These are phyloP conservation scores for Goffeauzyma gilvescens DNA, from an alignment of 768 basidiomycete genomes.

Conservation along the genomic window DNA sequence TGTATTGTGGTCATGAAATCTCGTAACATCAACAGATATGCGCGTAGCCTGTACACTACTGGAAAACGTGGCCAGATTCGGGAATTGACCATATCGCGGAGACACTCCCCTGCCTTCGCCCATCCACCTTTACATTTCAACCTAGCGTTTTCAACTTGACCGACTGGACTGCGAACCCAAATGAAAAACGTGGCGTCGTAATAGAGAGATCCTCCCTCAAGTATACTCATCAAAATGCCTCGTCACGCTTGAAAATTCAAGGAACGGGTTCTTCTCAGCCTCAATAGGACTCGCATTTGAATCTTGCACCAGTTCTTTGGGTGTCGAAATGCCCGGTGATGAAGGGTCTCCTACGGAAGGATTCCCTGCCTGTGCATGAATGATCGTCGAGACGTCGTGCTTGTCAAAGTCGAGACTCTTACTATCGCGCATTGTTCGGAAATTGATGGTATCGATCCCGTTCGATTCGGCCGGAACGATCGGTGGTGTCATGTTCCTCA, in stretches of 20 bases:
- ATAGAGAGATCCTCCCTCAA: no score
- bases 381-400: conserved; percentile 29
- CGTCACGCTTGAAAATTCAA: conserved; percentile 76
- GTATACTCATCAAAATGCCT: conserved; percentile 27
- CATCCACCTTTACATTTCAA: no score
- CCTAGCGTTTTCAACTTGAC: no score
- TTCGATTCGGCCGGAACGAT: conserved; percentile 63
- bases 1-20: no score
- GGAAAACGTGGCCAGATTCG: no score
- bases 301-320: conserved; percentile 26
- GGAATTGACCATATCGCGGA: no score
- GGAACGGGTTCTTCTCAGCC: conserved; percentile 60
- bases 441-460: conserved; percentile 68
- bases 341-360: conserved; percentile 20
- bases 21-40: no score
- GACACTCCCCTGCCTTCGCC: no score
- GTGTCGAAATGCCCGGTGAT: conserved; percentile 30
- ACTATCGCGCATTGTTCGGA: conserved; percentile 76
- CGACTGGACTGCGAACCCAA: no score
- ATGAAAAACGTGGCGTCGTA: no score
- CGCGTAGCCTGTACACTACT: no score
- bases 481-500: conserved; percentile 86
- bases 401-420: conserved; percentile 69
- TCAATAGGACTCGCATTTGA: no score
- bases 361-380: conserved; percentile 30